Conservation (phyloP, 306 rosid species). For the Sophora flavescens region DNA sequence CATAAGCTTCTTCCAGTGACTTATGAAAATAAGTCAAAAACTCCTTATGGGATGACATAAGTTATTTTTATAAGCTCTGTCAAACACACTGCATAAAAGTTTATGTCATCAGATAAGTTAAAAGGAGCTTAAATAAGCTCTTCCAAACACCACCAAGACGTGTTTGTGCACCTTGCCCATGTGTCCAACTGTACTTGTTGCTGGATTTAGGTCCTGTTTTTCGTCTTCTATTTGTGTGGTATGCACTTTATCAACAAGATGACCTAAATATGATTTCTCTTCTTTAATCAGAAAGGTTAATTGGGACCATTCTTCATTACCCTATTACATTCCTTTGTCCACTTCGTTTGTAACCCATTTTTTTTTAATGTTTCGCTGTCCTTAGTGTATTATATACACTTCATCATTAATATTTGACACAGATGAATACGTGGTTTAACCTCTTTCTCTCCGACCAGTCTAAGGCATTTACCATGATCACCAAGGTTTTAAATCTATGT, state of each 20-base stretch:
- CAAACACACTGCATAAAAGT: too few species aligned
- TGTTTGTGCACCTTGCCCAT: constrained; percentile 40
- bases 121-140: too few species aligned
- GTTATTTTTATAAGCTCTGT: too few species aligned
- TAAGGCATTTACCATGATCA: too few species aligned
- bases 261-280: constrained; percentile 36
- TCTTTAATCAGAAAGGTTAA: constrained; percentile 40
- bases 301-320: constrained; percentile 45
- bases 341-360: constrained; percentile 37
- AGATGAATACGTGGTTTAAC: constrained; percentile 42
- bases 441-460: constrained; percentile 43
- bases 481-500: too few species aligned
- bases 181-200: constrained; percentile 51
- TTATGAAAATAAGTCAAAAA: too few species aligned
- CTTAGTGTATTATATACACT: constrained; percentile 29
- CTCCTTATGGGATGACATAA: too few species aligned
- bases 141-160: too few species aligned
- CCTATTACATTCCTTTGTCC: constrained; percentile 42
- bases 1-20: too few species aligned
- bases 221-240: constrained; percentile 33
- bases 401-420: constrained; percentile 38
- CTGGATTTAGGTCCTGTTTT: constrained; percentile 45
- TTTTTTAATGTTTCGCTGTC: constrained; percentile 46
- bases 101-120: too few species aligned
- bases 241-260: constrained; percentile 43